Percentiles rank a stretch among this genome's conserved stretches.
Evolutionary conservation across 176 grass and related monocot species (phyloP).

Genomic region (Aechmea fasciata): DNA sequence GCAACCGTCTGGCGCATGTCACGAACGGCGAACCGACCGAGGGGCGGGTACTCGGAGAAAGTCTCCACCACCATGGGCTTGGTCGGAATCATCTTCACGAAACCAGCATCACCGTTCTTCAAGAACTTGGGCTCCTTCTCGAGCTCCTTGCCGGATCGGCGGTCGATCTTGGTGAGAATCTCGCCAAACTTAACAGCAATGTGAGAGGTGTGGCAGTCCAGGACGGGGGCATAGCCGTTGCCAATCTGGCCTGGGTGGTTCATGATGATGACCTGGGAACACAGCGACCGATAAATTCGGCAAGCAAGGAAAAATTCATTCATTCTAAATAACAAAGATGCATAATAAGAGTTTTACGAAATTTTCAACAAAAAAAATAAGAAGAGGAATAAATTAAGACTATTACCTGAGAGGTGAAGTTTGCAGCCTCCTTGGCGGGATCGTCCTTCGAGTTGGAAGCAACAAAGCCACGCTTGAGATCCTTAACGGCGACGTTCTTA

Average conservation of each 20-base stretch:
- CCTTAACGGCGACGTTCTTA: slow-evolving; percentile 1
- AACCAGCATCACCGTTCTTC: slow-evolving; percentile 17
- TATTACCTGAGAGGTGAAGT: slow-evolving; percentile 11
- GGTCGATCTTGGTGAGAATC: slow-evolving; percentile 22
- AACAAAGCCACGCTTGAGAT: neutral
- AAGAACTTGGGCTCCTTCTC: slow-evolving; percentile 29
- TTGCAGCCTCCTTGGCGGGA: slow-evolving; percentile 21
- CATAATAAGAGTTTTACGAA: too few species aligned
- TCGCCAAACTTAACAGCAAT: slow-evolving; percentile 27
- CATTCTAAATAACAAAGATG: too few species aligned
- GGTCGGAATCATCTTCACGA: slow-evolving; percentile 29
- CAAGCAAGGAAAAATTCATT: too few species aligned
- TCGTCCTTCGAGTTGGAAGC: neutral
- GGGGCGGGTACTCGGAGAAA: slow-evolving; percentile 12
- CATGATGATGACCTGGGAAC: slow-evolving; percentile 15
- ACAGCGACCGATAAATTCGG: too few species aligned
- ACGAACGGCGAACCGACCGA: slow-evolving; percentile 13
- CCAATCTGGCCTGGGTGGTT: slow-evolving; percentile 29
- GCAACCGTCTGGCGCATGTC: slow-evolving; percentile 26
- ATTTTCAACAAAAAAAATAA: too few species aligned
- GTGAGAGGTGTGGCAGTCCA: slow-evolving; percentile 27
- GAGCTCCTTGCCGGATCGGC: slow-evolving; percentile 23
- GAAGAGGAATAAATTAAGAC: too few species aligned
- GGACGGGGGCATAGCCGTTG: slow-evolving; percentile 24
- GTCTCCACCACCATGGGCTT: slow-evolving; percentile 30